Base-by-base conservation (phyloP, 2,329 filamentous ascomycete species). In the Trichoderma lentiforme region DNA sequence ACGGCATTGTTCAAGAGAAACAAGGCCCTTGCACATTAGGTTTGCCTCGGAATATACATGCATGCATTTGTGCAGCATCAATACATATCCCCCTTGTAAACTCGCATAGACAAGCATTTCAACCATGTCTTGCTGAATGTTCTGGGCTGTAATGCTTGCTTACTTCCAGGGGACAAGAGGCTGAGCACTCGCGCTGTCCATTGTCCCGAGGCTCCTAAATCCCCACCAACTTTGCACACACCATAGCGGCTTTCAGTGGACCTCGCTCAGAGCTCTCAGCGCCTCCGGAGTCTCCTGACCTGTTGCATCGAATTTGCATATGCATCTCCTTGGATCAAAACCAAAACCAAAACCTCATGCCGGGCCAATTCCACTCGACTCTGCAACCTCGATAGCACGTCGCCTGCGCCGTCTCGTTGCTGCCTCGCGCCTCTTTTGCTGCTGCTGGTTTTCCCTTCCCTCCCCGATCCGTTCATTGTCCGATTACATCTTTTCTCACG, bases 201-300 rank as follows among this genome's bases (percentile, higher is more conserved):
- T 56, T 70, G 60, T 39, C 51, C 68, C 68, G 68, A 70, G 68
- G 68, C 68, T 70, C 68, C 68, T 56, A 36, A 63, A 70, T 70
- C 67, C 67, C 67, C 67, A 70, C 67, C 39, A 36, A 36, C 43
- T n/a, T 15, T 51, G 57, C 5, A 36, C 64, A 39, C 64, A 43
- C 57, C 60, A 64, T 47, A 70, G 58, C 47, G 24, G 28, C 68
- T 28, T 70, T 63, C 68, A 63, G 68, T 64, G 68, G 68, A 47
- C 32, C 32, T 32, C 43, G 56, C 68, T 21, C 43, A 63, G 39
- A 56, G 68, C 58, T 63, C 51, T 63, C 68, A 70, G 60, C 58
- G 60, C 51, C 60, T 70, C 68, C 15, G 51, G 53, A 68, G 15
- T 39, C 65, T 70, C 68, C 60, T 63, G 67, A 63, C 60, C 32